Base-by-base conservation (phyloP, 2,329 filamentous ascomycete species). In the Seiridium unicorne region DNA sequence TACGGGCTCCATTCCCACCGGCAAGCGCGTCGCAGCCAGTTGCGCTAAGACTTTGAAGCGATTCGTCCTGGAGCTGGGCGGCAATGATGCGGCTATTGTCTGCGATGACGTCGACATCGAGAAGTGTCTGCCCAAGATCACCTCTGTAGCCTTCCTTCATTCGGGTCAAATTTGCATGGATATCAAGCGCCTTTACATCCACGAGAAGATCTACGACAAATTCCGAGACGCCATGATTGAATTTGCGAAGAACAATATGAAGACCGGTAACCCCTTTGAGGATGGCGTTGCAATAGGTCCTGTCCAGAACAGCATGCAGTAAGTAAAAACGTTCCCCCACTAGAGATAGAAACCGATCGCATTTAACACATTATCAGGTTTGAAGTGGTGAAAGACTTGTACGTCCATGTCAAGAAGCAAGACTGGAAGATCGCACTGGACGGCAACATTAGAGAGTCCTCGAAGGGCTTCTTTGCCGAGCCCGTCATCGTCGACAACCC, bases 281-380 rank as follows among this genome's bases (percentile, higher is more conserved):
- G 63, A 61, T 9, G 68, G 67, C 26, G 72, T 69, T 54, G 70
- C 83, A 51, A 77, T 86, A 53, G 84, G 85, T 0, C 87, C 87
- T 0, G 72, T 89, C 1, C 84, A 86, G 62, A 89, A 89, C 71
- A 72, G 79, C 62, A 83, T 86, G 82, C 87, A 89, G 70, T 89
- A 80, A 67, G 81, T 85, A n/a, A 13, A 47, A 79, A 79, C 26
- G 82, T 85, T 38, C 81, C 7, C 11, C 34, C 40, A 8, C 44
- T 6, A 35, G n/a, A 44, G 48, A 51, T 6, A 62, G 48, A 49
- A 11, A n/a, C n/a, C 4, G 2, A 5, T 3, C 4, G 11, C 35
- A 31, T 32, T 31, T 26, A 68, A 26, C 18, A 26, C 18, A 26
- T 26, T 26, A 26, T 26, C 18, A 26, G 64, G 54, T 73, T 65